Evolutionary conservation across 176 grass and related monocot species (phyloP).

Genomic region (Aegilops speltoides): DNA sequence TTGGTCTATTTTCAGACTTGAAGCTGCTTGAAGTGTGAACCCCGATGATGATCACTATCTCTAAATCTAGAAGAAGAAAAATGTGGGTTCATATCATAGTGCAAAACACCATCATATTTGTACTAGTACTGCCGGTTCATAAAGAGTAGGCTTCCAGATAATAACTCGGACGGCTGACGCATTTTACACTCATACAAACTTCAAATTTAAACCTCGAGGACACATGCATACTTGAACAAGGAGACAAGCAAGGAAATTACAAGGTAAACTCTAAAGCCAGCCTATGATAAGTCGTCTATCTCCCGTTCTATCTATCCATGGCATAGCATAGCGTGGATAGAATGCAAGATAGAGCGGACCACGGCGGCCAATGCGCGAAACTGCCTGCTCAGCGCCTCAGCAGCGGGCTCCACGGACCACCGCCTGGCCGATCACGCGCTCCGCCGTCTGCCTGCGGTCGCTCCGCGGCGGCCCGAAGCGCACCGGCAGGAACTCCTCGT

Average conservation of each 20-base stretch:
- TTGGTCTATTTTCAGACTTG: no score
- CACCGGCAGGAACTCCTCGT: conserved; percentile 36
- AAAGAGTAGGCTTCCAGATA: no score
- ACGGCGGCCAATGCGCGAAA: background rate
- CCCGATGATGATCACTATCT: no score
- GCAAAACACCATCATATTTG: no score
- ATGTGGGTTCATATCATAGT: no score
- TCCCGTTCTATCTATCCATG: conserved; percentile 54
- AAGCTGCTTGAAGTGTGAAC: no score
- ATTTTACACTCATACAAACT: background rate
- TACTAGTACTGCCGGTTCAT: no score
- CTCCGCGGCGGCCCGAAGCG: conserved; percentile 40
- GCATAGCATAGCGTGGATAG: background rate
- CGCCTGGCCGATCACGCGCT: conserved; percentile 1
- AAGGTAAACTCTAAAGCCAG: background rate
- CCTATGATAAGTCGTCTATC: conserved; percentile 20
- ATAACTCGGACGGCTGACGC: no score
- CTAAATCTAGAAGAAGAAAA: no score
- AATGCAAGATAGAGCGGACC: conserved; percentile 16
- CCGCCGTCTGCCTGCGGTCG: background rate
- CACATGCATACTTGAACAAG: background rate
- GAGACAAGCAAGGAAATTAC: background rate
- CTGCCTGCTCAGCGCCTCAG: background rate
- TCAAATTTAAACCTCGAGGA: background rate
- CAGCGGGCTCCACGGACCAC: background rate